Conservation (phyloP, 768 basidiomycete species). For the Lactarius trivialis region DNA sequence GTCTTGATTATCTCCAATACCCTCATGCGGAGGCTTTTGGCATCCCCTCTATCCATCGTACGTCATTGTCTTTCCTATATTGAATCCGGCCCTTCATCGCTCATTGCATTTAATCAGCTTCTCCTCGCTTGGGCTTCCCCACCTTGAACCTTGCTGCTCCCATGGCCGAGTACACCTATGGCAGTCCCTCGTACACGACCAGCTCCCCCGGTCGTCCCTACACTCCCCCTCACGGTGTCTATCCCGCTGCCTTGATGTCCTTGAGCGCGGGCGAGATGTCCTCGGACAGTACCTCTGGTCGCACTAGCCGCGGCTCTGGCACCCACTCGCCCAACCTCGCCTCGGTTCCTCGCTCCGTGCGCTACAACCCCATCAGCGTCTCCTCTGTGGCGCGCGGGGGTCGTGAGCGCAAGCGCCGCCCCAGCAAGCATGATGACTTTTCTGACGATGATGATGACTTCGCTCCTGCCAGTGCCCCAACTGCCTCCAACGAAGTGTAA, state of each 20-base stretch:
- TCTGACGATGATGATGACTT: constrained; percentile 75
- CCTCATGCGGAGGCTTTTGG: constrained; percentile 54
- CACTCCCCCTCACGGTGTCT: constrained; percentile 65
- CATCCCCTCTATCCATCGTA: constrained; percentile 54
- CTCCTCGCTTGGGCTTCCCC: constrained; percentile 59
- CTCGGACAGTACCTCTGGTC: constrained; percentile 64
- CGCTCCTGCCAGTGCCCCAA: constrained; percentile 44
- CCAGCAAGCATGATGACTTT: constrained; percentile 48
- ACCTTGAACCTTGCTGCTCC: constrained; percentile 50
- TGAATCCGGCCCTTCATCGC: constrained; percentile 17
- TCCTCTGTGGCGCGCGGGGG: constrained; percentile 47
- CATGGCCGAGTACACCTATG: constrained; percentile 56
- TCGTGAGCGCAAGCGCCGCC: constrained; percentile 37
- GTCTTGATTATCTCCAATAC: constrained; percentile 61
- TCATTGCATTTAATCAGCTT: constrained; percentile 27
- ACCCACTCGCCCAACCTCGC: constrained; percentile 51
- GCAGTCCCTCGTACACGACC: constrained; percentile 48
- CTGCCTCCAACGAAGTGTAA: constrained; percentile 47
- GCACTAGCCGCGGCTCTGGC: constrained; percentile 61
- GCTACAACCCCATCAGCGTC: constrained; percentile 63
- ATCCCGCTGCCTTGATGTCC: constrained; percentile 66
- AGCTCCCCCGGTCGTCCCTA: constrained; percentile 52
- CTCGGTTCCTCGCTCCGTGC: constrained; percentile 65
- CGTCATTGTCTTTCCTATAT: constrained; percentile 30
- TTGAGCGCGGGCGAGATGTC: constrained; percentile 65